Conservation (phyloP, 768 basidiomycete species). For the Crucibulum laeve region DNA sequence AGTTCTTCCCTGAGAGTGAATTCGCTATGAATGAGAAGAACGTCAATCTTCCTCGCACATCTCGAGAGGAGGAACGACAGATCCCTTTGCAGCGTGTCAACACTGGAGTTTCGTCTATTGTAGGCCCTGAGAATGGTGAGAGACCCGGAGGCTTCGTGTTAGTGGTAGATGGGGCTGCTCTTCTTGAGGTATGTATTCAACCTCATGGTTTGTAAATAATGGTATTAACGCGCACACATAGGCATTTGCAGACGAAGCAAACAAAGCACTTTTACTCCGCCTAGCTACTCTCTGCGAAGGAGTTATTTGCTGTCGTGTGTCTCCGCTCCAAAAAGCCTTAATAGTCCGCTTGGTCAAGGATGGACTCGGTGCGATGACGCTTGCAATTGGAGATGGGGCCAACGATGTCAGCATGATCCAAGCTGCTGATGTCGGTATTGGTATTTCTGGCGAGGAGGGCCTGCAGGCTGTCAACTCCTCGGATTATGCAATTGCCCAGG, state of each 20-base stretch:
- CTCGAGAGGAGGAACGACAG: slow-evolving; percentile 11
- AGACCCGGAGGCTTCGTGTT: slow-evolving; percentile 87
- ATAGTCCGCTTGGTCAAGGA: slow-evolving; percentile 93
- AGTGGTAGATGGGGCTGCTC: slow-evolving; percentile 75
- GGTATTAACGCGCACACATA: slow-evolving; percentile 16
- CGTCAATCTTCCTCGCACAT: slow-evolving; percentile 11
- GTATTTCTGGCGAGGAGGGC: slow-evolving; percentile 95
- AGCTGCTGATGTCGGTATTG: slow-evolving; percentile 94
- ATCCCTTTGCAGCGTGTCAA: slow-evolving; percentile 57
- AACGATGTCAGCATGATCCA: slow-evolving; percentile 99
- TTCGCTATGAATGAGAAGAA: slow-evolving; percentile 40
- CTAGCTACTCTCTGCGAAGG: slow-evolving; percentile 89
- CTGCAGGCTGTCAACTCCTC: slow-evolving; percentile 96
- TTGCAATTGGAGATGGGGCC: slow-evolving; percentile 98
- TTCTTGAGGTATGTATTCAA: slow-evolving; percentile 23
- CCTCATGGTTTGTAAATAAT: background rate
- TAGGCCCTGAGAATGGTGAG: slow-evolving; percentile 75
- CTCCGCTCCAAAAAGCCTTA: slow-evolving; percentile 96
- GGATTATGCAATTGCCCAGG: slow-evolving; percentile 95
- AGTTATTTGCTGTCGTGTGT: slow-evolving; percentile 97
- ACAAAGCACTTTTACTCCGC: slow-evolving; percentile 70
- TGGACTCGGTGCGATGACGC: slow-evolving; percentile 84
- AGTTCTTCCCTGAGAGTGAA: slow-evolving; percentile 81
- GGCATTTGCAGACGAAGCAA: slow-evolving; percentile 69
- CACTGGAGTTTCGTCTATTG: slow-evolving; percentile 67